Conservation (phyloP, 208 protist species). For the Crithidia acanthocephali region DNA sequence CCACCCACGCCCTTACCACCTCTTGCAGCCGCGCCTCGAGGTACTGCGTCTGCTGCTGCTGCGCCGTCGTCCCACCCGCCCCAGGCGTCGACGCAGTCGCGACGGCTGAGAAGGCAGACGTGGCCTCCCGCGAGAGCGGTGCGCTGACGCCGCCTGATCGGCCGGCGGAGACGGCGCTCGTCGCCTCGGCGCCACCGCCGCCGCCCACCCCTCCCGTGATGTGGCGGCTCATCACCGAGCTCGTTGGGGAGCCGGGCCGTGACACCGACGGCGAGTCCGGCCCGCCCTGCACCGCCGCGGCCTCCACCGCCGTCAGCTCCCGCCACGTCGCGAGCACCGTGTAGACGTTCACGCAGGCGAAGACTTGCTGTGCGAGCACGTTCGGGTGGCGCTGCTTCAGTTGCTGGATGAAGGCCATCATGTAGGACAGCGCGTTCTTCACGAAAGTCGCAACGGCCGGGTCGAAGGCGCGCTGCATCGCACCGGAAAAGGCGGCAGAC, state of each 20-base stretch:
- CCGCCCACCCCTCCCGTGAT: not conserved
- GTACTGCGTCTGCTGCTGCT: constrained; percentile 21
- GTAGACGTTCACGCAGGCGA: constrained; percentile 64
- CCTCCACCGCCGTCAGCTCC: constrained; percentile 24
- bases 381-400: constrained; percentile 62
- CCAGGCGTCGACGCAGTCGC: not conserved
- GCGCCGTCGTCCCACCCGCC: not conserved
- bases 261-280: constrained; percentile 3
- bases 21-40: constrained; percentile 44
- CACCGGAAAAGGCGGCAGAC: constrained; percentile 42
- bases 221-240: not conserved
- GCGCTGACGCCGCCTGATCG: not conserved
- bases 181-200: no score
- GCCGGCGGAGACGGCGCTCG: not conserved
- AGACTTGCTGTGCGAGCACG: constrained; percentile 58
- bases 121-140: not conserved
- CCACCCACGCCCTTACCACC: constrained; percentile 40
- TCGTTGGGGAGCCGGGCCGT: not conserved
- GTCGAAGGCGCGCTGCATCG: constrained; percentile 40
- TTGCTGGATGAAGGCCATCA: constrained; percentile 45
- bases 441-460: constrained; percentile 38
- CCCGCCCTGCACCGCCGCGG: not conserved
- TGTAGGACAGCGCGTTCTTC: constrained; percentile 27
- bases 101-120: not conserved
- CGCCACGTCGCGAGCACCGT: constrained; percentile 54